Evolutionary conservation across 805 yeast species (phyloP), one percentile per base, ranked within the genome.

Genomic region (Hanseniaspora vineae): DNA sequence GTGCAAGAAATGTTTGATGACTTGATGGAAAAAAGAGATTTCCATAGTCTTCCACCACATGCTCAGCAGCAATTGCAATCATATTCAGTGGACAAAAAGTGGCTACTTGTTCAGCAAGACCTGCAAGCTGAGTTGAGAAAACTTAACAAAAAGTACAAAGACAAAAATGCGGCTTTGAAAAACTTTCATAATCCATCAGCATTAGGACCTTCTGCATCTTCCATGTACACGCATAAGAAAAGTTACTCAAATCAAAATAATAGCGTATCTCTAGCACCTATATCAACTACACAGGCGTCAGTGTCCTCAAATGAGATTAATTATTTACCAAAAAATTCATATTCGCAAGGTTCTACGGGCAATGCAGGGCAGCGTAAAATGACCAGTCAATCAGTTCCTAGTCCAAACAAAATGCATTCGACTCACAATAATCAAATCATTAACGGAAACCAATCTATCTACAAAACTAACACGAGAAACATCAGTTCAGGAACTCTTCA

Each of bases 51-150:
- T 32, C 85, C 96, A 0, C 77, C 76, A 23, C 76, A 75, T 46
- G 95, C 92, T 2, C 80, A 80, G 54, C 74, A 70, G 48, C 92
- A 85, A 58, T 79, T 90, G 84, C 71, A 77, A 57, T 75, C 74
- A 54, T 88, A 83, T 59, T 76, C 83, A 42, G 67, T 77, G 0
- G 85, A 82, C 44, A 85, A 87, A 56, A 90, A 90, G 65, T 88
- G 96, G 95, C 80, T 85, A 81, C 72, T 89, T 54, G 81, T 89
- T 39, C 78, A 83, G 54, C 97, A 89, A 62, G 96, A 88, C 61
- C 78, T 82, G 20, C 72, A 85, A 43, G 76, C 89, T 6, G 96
- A 88, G 57, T 71, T 71, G 56, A 82, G 81, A 56, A 78, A 81
- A 54, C 58, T 63, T 46, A 67, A 68, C 48, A 62, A 42, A 48